Evolutionary conservation across 192 early-diverging fungal species (phyloP), one percentile per base, ranked within the genome.

Genomic region (Backusella parvicylindrica): DNA sequence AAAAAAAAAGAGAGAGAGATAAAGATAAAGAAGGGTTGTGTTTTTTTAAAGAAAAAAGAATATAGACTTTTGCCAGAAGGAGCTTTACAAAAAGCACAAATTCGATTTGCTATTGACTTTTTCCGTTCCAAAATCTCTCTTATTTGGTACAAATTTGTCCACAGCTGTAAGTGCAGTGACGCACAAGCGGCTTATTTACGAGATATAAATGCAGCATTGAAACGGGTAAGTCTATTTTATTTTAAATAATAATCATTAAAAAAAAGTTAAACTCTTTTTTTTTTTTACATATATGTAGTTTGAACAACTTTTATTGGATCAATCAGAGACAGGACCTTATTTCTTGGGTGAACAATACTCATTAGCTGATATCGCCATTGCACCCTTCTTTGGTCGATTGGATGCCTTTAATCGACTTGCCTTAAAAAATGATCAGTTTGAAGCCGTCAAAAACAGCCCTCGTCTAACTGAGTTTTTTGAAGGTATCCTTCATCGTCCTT

Each of bases 341-440:
- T 85, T 83, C 75, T 67, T 88, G 3, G 86, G 86, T 3, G 72
- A 77, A 8, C 64, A 83, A 63, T 86, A 77, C 67, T 77, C 82
- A 0, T 75, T 86, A 60, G 84, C 84, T 16, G 86, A 88, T 74
- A 74, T 85, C 43, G 80, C 82, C 6, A 43, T 86, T 28, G 81
- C 83, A 1, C 86, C 86, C 12, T 83, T 84, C 72, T 21, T 82
- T 41, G 80, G 36, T 11, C 84, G 86, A 13, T 60, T 84, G 69
- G 13, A 21, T 11, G 26, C 18, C 2, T 30, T 72, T 31, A 32
- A 36, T 11, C n/a, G 31, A 32, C 7, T 23, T 26, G 28, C 16
- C 13, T 38, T 72, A 13, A 26, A 72, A 12, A 30, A 60, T 3
- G 49, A 63, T 72, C 21, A 36, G 18, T 36, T 36, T 16, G 18